phyloP scores from a whole-genome alignment of 2,329 filamentous ascomycete species.

The Trichoderma koningii region DNA sequence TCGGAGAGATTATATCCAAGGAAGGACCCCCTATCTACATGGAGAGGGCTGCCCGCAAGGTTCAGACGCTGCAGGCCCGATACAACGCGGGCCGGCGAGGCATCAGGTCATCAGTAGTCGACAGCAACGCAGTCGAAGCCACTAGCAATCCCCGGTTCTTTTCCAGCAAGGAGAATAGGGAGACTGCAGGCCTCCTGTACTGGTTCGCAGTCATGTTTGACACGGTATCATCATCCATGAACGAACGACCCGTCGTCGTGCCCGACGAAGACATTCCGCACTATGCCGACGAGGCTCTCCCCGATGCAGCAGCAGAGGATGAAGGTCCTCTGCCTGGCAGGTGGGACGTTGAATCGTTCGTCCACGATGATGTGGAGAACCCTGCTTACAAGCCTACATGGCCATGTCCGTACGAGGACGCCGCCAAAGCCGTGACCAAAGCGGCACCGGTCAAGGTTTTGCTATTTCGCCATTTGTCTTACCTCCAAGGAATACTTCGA shows the following conservation, averaged over 20 bases:
- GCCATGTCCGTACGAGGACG: slow-evolving; percentile 1
- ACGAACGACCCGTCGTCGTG: background rate
- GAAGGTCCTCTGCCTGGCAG: background rate
- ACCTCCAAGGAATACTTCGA: background rate
- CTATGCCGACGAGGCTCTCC: background rate
- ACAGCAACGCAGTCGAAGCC: background rate
- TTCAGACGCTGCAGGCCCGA: background rate
- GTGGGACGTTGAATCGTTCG: background rate
- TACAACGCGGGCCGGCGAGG: background rate
- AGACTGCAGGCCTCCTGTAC: background rate
- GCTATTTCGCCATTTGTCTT: background rate
- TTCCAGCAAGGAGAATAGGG: background rate
- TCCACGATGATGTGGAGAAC: slow-evolving; percentile 4
- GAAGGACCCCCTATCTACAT: slow-evolving; percentile 1
- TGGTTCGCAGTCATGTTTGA: slow-evolving; percentile 11
- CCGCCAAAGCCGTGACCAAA: background rate
- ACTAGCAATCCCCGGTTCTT: background rate
- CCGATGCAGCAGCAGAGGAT: background rate
- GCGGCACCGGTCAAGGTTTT: background rate
- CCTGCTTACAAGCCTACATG: background rate
- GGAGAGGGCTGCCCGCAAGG: slow-evolving; percentile 6
- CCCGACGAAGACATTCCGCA: background rate
- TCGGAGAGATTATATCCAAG: background rate
- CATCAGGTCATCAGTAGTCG: background rate
- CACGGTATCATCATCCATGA: slow-evolving; percentile 1